These are phyloP conservation scores for Saccharum spontaneum DNA, from an alignment of 176 grass and related monocot genomes.

Conservation along the genomic window DNA sequence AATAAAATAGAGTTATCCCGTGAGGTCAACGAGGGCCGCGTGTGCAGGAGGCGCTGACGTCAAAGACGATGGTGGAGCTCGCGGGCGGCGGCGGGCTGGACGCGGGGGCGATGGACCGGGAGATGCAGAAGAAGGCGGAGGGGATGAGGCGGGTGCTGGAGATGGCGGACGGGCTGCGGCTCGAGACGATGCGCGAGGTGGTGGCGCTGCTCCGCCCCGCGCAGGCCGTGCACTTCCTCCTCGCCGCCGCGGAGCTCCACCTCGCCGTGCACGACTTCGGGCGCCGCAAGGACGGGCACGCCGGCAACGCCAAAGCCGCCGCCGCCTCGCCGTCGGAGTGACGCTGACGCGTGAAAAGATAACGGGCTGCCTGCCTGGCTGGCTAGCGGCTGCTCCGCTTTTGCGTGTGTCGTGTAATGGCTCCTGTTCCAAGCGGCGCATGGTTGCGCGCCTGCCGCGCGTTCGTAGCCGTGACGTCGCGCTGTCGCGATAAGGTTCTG, in stretches of 20 bases:
- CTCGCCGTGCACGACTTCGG: conserved; percentile 67
- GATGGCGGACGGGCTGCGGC: conserved; percentile 56
- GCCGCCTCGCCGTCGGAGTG: background rate
- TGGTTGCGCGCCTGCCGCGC: background rate
- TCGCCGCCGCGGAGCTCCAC: conserved; percentile 72
- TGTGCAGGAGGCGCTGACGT: conserved; percentile 53
- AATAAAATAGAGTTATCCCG: background rate
- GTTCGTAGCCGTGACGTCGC: background rate
- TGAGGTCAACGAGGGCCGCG: background rate
- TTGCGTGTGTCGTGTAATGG: background rate
- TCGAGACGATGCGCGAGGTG: conserved; percentile 60
- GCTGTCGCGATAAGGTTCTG: conserved; percentile 35
- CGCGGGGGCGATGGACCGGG: conserved; percentile 28
- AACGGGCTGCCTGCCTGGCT: background rate
- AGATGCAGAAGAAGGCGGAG: conserved; percentile 49
- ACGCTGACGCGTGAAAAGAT: background rate
- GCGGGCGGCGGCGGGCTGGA: background rate
- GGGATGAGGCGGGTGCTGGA: conserved; percentile 49
- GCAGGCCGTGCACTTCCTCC: conserved; percentile 79
- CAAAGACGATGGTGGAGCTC: conserved; percentile 55
- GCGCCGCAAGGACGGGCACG: conserved; percentile 47
- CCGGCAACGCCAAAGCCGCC: background rate
- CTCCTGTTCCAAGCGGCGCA: background rate
- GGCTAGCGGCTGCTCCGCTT: background rate
- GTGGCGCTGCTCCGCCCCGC: conserved; percentile 57